A percentile compares a stretch with the other conserved stretches of the same genome.
Conservation (phyloP, 1,284 basidiomycete species). For the Xerocomus nothofagi region DNA sequence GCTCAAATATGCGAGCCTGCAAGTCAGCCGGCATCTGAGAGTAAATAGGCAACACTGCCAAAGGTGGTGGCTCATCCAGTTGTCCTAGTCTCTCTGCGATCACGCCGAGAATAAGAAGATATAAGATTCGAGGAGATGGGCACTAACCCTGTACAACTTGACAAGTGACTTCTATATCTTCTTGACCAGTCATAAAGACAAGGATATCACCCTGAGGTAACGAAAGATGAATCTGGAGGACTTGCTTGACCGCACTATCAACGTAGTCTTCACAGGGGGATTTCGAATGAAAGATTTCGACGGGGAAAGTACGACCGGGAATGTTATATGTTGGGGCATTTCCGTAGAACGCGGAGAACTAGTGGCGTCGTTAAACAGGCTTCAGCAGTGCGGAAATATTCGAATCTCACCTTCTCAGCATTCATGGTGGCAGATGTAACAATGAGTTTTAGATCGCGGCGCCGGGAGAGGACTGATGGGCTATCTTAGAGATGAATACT, state of each 20-base stretch:
- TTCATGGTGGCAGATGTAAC: slow-evolving; percentile 99
- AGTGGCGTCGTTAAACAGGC: neutral
- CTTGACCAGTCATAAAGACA: slow-evolving; percentile 99
- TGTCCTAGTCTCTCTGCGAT: slow-evolving; percentile 82
- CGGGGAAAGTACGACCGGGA: slow-evolving; percentile 97
- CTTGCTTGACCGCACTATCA: slow-evolving; percentile 96
- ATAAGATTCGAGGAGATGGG: neutral
- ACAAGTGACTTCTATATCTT: slow-evolving; percentile 97
- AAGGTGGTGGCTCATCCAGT: slow-evolving; percentile 83
- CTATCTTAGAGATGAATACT: slow-evolving; percentile 9
- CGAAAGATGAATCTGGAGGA: slow-evolving; percentile 94
- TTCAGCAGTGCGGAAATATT: neutral
- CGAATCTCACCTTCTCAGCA: slow-evolving; percentile 77
- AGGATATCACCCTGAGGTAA: slow-evolving; percentile 94
- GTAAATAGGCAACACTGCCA: slow-evolving; percentile 95
- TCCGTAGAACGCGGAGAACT: slow-evolving; percentile 96
- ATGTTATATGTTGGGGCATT: slow-evolving; percentile 96
- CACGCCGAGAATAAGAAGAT: slow-evolving; percentile 11
- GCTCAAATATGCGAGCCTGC: slow-evolving; percentile 97
- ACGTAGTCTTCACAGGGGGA: slow-evolving; percentile 99
- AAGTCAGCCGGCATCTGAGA: slow-evolving; percentile 99
- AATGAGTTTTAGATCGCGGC: slow-evolving; percentile 92
- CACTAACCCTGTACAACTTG: slow-evolving; percentile 80
- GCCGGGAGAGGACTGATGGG: slow-evolving; percentile 76
- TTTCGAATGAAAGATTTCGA: slow-evolving; percentile 94